These are phyloP conservation scores for Athelia psychrophila DNA, from an alignment of 1,284 basidiomycete genomes.

Conservation along the genomic window DNA sequence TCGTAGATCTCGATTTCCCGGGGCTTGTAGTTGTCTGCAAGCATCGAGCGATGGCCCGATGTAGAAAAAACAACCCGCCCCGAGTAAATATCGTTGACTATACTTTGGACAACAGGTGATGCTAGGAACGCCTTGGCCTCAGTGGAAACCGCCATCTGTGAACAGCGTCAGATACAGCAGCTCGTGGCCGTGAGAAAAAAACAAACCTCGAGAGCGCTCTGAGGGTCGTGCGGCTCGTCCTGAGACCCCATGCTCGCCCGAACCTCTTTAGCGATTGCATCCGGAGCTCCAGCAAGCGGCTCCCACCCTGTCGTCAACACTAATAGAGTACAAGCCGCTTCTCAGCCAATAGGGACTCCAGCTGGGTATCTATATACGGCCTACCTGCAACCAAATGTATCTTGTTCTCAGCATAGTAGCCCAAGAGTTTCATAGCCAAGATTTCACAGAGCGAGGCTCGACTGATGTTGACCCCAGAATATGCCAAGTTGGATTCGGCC, in stretches of 20 bases:
- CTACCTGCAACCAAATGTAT: conserved; percentile 54
- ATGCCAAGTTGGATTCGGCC: conserved; percentile 67
- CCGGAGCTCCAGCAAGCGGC: conserved; percentile 76
- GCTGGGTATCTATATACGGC: no score
- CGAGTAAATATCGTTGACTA: conserved; percentile 80
- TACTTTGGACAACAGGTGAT: conserved; percentile 76
- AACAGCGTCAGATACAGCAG: background rate
- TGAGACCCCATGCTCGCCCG: conserved; percentile 53
- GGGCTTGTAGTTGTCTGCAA: conserved; percentile 86
- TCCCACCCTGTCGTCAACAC: conserved; percentile 80
- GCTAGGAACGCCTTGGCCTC: conserved; percentile 77
- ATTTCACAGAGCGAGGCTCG: conserved; percentile 82
- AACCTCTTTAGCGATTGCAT: conserved; percentile 63
- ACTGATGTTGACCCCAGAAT: conserved; percentile 51
- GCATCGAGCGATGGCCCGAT: conserved; percentile 65
- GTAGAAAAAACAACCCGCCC: conserved; percentile 70
- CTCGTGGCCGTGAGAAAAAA: background rate
- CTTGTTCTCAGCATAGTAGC: conserved; percentile 67
- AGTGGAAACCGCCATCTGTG: conserved; percentile 83
- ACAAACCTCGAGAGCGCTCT: conserved; percentile 79
- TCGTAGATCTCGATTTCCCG: conserved; percentile 76
- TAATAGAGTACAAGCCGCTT: background rate
- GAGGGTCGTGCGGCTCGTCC: conserved; percentile 53
- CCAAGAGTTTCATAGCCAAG: conserved; percentile 82
- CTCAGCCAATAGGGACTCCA: no score